These are phyloP conservation scores for Colletotrichum chrysophilum DNA, from an alignment of 2,329 filamentous ascomycete genomes.

Conservation along the genomic window DNA sequence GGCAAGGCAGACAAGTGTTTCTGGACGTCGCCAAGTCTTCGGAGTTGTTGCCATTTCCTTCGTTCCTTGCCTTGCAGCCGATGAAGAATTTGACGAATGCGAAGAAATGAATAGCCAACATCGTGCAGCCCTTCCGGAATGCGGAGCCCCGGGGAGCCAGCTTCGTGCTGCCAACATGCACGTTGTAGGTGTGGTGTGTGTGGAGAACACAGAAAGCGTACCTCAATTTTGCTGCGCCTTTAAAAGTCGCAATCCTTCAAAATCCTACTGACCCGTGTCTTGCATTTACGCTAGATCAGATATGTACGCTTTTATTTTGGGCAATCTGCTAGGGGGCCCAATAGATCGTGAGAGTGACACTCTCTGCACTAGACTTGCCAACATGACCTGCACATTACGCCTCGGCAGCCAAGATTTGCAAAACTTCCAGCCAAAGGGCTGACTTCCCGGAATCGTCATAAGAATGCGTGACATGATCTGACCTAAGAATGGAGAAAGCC, in stretches of 20 bases:
- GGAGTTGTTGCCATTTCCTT: background rate
- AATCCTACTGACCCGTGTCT: conserved; percentile 5
- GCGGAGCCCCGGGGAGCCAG: background rate
- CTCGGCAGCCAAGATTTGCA: background rate
- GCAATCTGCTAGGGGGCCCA: background rate
- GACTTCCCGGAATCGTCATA: background rate
- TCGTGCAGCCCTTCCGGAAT: background rate
- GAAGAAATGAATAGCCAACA: background rate
- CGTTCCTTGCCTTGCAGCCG: background rate
- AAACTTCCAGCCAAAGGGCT: background rate
- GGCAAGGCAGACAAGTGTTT: background rate
- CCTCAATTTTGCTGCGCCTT: background rate
- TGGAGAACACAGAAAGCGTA: background rate
- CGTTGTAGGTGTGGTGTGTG: background rate
- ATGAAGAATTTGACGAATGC: background rate
- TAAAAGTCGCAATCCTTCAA: background rate
- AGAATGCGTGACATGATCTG: background rate
- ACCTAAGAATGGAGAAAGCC: background rate
- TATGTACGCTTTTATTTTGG: background rate
- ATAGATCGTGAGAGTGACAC: background rate
- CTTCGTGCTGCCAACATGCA: background rate
- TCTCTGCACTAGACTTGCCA: background rate
- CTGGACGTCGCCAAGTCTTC: background rate
- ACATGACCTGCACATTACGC: background rate
- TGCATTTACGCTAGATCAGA: background rate